These are phyloP conservation scores for Phytopythium delawarense DNA, from an alignment of 352 stramenopile genomes.

Conservation along the genomic window DNA sequence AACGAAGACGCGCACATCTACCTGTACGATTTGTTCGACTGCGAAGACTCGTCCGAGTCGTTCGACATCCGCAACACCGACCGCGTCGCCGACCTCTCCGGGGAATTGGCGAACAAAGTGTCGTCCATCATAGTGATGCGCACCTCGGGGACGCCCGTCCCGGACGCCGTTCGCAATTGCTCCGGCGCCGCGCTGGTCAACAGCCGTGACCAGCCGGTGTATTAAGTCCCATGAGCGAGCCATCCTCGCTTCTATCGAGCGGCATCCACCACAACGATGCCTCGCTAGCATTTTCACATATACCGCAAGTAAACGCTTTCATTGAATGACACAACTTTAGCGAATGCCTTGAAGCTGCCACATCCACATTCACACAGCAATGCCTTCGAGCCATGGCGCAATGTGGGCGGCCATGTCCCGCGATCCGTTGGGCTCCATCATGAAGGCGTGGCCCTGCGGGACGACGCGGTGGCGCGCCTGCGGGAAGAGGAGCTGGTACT, in stretches of 20 bases:
- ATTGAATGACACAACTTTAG: background rate
- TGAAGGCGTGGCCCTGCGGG: conserved; percentile 66
- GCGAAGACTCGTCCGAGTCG: background rate
- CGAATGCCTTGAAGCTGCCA: too few species aligned
- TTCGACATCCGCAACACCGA: background rate
- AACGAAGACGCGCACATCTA: background rate
- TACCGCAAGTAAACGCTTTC: too few species aligned
- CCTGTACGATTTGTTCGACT: background rate
- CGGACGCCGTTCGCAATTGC: background rate
- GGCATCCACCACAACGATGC: too few species aligned
- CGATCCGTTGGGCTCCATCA: conserved; percentile 65
- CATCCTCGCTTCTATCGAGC: background rate
- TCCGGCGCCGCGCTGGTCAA: background rate
- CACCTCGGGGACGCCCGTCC: too few species aligned
- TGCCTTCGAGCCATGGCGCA: conserved; percentile 45
- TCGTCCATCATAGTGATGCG: background rate
- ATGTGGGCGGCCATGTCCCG: conserved; percentile 64
- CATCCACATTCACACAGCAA: conserved; percentile 7
- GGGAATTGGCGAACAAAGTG: background rate
- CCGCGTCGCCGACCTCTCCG: background rate
- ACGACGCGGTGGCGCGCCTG: conserved; percentile 44
- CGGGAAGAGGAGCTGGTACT: conserved; percentile 47
- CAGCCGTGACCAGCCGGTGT: background rate
- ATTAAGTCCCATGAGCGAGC: background rate
- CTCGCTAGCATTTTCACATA: too few species aligned